Conservation (phyloP, 169 alveolate species). For the Cryptosporidium sp. region DNA sequence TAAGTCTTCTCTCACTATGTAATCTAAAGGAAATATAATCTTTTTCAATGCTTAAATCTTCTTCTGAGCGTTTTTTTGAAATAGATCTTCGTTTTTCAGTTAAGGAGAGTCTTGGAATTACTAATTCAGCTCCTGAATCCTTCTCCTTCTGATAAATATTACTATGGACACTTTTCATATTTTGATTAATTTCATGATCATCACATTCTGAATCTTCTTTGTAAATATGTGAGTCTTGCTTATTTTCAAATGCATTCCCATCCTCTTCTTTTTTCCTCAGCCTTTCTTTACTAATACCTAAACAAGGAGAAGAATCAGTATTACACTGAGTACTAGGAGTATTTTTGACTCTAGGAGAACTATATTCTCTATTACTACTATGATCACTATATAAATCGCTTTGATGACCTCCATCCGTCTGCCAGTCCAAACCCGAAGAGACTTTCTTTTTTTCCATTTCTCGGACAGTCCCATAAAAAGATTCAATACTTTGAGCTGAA, state of each 20-base stretch:
- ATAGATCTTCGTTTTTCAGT: slow-evolving; percentile 20
- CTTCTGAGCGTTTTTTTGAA: slow-evolving; percentile 5
- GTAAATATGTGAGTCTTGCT: background rate
- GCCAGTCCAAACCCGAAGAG: slow-evolving; percentile 41
- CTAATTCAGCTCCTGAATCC: background rate
- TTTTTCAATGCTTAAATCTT: background rate
- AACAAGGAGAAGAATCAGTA: slow-evolving; percentile 50
- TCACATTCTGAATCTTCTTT: background rate
- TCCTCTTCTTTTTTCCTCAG: background rate
- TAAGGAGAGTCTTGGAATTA: slow-evolving; percentile 15
- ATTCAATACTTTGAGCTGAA: slow-evolving; percentile 15
- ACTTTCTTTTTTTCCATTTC: slow-evolving; percentile 4
- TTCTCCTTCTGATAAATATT: background rate
- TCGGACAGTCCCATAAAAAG: slow-evolving; percentile 8
- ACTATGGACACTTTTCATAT: background rate
- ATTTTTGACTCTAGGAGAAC: slow-evolving; percentile 31
- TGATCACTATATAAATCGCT: background rate
- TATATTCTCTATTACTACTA: background rate
- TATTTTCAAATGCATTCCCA: background rate
- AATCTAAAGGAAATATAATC: slow-evolving; percentile 1
- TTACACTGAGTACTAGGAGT: slow-evolving; percentile 60
- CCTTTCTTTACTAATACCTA: background rate
- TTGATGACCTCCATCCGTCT: background rate
- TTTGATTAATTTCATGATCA: background rate
- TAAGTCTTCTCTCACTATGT: slow-evolving; percentile 7